Evolutionary conservation across 139 green algal genomes (phyloP), one percentile per base, ranked within the genome.

Genomic region (Coelastrella sp.): DNA sequence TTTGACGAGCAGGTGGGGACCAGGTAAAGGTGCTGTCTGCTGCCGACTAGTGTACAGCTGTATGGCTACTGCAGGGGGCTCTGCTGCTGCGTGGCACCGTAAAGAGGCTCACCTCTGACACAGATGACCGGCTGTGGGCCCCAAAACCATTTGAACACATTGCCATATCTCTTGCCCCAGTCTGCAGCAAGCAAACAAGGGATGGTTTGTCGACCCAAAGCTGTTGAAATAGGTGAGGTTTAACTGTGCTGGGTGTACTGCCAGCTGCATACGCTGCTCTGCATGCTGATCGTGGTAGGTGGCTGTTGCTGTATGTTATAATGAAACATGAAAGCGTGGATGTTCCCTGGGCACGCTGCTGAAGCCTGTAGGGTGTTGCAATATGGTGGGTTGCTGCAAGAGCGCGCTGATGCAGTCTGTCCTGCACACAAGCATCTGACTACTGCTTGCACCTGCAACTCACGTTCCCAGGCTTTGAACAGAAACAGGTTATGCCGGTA

Each of bases 101-200:
- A 47, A 47, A 47, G 32, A 47, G 32, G 32, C 32, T 58, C 79
- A 91, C 87, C 87, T 58, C 87, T 75, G 32, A 91, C 65, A 10
- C 56, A 57, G 10, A 91, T 81, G n/a, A 91, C 79, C 0, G 87
- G 78, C 78, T 91, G 87, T 0, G 87, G 78, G 20, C 77, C 87
- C 87, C 87, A 91, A 56, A 87, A 91, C 87, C 87, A 91, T 66
- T 91, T 91, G 87, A 91, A 91, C 47, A 91, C 77, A 7, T 91
- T 85, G 47, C 87, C 87, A 32, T 91, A 81, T 17, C 61, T 81
- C 19, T 16, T 23, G 3, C 11, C 87, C 87, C 85, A 90, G 4
- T 56, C 85, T 74, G 64, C 61, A 88, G 32, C 6, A 71, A 47
- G 32, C 64, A 7, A 11, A 71, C 64, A 71, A 5, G 64, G 13